A percentile compares a stretch with the other conserved stretches of the same genome.
phyloP scores from a whole-genome alignment of 495 filamentous ascomycete genomes.

The Thozetella sp. region DNA sequence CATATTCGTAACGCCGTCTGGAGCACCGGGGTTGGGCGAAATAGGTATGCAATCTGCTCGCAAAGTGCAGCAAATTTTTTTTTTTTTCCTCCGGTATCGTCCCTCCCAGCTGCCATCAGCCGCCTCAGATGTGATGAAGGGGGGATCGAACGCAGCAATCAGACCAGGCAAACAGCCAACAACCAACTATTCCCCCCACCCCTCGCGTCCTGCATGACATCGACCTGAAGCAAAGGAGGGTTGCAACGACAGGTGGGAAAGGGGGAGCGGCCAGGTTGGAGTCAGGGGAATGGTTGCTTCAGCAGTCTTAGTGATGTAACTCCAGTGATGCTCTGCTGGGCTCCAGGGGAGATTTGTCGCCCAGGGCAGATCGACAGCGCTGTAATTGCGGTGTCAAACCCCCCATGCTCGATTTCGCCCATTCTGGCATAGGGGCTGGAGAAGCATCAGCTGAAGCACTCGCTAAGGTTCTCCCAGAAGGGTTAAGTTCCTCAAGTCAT shows the following conservation, averaged over 20 bases:
- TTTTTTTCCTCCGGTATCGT: no score
- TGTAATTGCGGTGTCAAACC: conserved; percentile 6
- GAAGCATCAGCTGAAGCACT: conserved; percentile 30
- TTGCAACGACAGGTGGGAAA: conserved; percentile 8
- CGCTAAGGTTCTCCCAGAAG: conserved; percentile 30
- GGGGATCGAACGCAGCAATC: no score
- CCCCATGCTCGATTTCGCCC: conserved; percentile 11
- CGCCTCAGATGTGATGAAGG: no score
- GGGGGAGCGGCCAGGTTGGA: background rate
- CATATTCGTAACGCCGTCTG: no score
- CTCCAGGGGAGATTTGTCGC: background rate
- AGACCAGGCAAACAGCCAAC: no score
- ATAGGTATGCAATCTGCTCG: no score
- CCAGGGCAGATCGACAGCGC: conserved; percentile 2
- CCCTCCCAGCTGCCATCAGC: no score
- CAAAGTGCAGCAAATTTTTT: no score
- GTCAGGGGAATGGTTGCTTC: conserved; percentile 1
- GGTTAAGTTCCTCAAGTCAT: conserved; percentile 13
- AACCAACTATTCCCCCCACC: no score
- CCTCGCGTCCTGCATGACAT: no score
- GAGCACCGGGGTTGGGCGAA: no score
- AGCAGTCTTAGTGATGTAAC: conserved; percentile 5
- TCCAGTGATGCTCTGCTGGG: background rate
- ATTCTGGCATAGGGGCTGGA: conserved; percentile 21
- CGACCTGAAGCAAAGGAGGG: no score